Base-by-base conservation (phyloP, 2,329 filamentous ascomycete species). In the Beauveria sp. region DNA sequence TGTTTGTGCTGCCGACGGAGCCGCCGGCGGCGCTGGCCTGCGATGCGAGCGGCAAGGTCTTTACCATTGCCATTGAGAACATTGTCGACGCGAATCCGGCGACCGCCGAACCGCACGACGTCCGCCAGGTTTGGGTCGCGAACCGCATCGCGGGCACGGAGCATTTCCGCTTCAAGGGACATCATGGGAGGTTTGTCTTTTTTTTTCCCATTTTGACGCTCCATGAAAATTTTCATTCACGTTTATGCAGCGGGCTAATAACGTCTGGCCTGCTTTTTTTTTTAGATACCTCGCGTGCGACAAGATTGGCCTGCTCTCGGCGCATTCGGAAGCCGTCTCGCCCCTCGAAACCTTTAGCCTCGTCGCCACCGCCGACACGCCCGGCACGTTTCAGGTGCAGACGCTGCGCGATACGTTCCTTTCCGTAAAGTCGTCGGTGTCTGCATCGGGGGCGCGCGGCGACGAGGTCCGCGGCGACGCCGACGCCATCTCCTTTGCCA, bases 21-120 rank as follows among this genome's bases (percentile, higher is more conserved):
- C 84, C 84, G 1, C 84, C 88, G 0, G 86, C 86, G 0, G 91
- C 90, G 64, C 79, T 98, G 56, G 90, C 93, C 14, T 93, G 89
- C 76, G 95, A 99, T 71, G 86, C 89, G 47, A 88, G 86, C 64
- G 95, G 95, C 63, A 90, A 89, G 70, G 88, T 98, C 18, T 99
- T 96, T 74, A 82, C 90, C 5, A 86, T 89, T 67, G 78, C 81
- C 16, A 78, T 99, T 55, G 91, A 96, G 78, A 97, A 98, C 71
- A 87, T 96, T 42, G 83, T 96, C 63, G 93, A 97, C 62, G 86
- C 81, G 28, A 89, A 96, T 71, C 84, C 90, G 3, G 74, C 81
- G n/a, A 96, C 86, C 5, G 91, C 93, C 9, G 95, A 99, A 76
- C 95, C 95, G 55, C 93, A 97, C 74, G 93, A 98, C 73, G 93